Evolutionary conservation across 2,329 filamentous ascomycete genomes (phyloP).

Genomic region (Diaporthe caulivora): DNA sequence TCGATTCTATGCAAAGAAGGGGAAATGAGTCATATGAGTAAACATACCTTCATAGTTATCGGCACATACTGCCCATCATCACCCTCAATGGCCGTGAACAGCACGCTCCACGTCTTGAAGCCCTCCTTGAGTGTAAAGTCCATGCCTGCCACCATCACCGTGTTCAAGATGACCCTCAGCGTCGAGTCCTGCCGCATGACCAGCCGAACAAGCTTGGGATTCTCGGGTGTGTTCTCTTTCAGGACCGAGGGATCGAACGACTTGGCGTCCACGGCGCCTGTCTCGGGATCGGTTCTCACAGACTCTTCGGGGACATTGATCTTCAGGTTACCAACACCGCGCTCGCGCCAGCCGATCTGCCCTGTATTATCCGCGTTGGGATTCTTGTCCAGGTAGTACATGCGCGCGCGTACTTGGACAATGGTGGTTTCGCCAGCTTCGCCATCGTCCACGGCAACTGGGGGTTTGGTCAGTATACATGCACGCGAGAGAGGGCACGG

Average conservation of each 20-base stretch:
- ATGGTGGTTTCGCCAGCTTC: conserved; percentile 85
- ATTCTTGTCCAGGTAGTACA: conserved; percentile 80
- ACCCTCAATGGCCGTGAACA: conserved; percentile 74
- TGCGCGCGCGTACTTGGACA: conserved; percentile 82
- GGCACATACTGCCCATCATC: conserved; percentile 66
- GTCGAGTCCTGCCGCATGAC: conserved; percentile 94
- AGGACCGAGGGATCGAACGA: conserved; percentile 68
- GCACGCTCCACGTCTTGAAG: conserved; percentile 77
- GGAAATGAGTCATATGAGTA: neutral
- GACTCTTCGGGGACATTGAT: conserved; percentile 78
- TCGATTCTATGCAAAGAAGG: neutral
- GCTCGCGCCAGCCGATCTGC: conserved; percentile 86
- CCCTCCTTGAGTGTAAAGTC: conserved; percentile 82
- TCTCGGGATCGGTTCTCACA: conserved; percentile 65
- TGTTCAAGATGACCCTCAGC: conserved; percentile 88
- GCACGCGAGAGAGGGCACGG: neutral
- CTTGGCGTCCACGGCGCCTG: conserved; percentile 60
- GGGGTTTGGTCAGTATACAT: conserved; percentile 21
- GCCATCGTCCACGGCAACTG: conserved; percentile 83
- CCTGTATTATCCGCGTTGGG: conserved; percentile 46
- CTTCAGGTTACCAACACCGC: conserved; percentile 85
- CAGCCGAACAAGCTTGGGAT: conserved; percentile 72
- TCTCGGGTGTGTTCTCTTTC: conserved; percentile 54
- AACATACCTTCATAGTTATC: conserved; percentile 71
- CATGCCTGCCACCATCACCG: conserved; percentile 82